Evolutionary conservation across 116 monocot genomes (phyloP).

Genomic region (Posidonia oceanica): DNA sequence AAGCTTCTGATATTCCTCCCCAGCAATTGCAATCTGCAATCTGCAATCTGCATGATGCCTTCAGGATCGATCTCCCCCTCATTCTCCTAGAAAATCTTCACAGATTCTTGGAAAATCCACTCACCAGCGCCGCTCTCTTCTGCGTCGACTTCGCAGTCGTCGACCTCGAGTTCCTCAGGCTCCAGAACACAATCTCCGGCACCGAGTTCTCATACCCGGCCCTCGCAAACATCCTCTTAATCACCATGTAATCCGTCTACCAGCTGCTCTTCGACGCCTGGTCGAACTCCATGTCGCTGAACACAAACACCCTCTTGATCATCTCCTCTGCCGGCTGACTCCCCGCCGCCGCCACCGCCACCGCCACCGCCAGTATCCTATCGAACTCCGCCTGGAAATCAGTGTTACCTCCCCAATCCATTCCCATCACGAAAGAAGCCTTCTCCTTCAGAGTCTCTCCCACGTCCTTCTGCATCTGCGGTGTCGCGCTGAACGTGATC

Average conservation of each 20-base stretch:
- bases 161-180: conserved; percentile 28
- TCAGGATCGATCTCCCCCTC: conserved; percentile 20
- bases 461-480: conserved; percentile 31
- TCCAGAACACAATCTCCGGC: conserved; percentile 72
- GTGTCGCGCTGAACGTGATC: conserved; percentile 41
- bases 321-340: conserved; percentile 36
- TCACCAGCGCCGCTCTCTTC: conserved; percentile 58
- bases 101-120: conserved; percentile 68
- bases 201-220: conserved; percentile 31
- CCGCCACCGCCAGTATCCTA: conserved; percentile 34
- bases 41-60: too few species aligned
- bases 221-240: conserved; percentile 35
- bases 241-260: conserved; percentile 62
- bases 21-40: conserved; percentile 46
- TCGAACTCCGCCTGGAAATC: conserved; percentile 64
- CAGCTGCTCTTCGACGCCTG: conserved; percentile 26
- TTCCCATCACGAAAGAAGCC: conserved; percentile 21
- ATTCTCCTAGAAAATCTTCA: conserved; percentile 43
- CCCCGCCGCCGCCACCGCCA: conserved; percentile 31
- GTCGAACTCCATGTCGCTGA: conserved; percentile 89
- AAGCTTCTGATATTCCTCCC: conserved; percentile 45
- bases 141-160: conserved; percentile 26
- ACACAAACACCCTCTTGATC: conserved; percentile 64
- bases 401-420: conserved; percentile 52
- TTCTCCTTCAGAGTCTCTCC: conserved; percentile 35